A percentile compares a stretch with the other conserved stretches of the same genome.
Conservation (phyloP, 176 grass and related monocot species). For the Phragmites australis region DNA sequence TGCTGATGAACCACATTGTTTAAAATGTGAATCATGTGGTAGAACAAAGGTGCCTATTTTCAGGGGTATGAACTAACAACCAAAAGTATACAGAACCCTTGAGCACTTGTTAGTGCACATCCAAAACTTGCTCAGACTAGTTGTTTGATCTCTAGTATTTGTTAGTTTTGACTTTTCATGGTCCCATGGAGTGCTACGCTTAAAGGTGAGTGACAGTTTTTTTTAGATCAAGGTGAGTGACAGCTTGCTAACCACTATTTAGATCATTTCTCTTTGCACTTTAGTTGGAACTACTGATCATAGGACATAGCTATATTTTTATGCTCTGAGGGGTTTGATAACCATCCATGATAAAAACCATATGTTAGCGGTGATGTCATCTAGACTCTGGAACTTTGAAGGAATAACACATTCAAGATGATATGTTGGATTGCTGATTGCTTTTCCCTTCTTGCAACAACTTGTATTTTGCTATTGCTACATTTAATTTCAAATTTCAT, state of each 20-base stretch:
- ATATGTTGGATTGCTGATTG: not conserved
- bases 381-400: not conserved
- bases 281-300: conserved; percentile 1
- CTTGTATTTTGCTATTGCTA: not conserved
- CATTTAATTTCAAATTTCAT: not conserved
- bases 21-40: not conserved
- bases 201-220: not conserved
- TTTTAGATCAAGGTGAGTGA: not conserved
- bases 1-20: not conserved
- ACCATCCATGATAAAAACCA: not conserved
- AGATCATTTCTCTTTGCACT: not conserved
- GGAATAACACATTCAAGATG: not conserved
- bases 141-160: not conserved
- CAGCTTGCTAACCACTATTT: not conserved
- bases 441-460: not conserved
- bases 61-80: not conserved
- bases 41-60: not conserved
- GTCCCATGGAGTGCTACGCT: not conserved
- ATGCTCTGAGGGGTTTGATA: not conserved
- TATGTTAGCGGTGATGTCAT: not conserved
- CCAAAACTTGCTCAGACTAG: not conserved
- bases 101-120: not conserved
- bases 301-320: not conserved
- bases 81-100: not conserved
- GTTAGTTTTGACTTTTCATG: not conserved